phyloP scores from a whole-genome alignment of 73 alveolate genomes.

The Blepharisma japonicum region DNA sequence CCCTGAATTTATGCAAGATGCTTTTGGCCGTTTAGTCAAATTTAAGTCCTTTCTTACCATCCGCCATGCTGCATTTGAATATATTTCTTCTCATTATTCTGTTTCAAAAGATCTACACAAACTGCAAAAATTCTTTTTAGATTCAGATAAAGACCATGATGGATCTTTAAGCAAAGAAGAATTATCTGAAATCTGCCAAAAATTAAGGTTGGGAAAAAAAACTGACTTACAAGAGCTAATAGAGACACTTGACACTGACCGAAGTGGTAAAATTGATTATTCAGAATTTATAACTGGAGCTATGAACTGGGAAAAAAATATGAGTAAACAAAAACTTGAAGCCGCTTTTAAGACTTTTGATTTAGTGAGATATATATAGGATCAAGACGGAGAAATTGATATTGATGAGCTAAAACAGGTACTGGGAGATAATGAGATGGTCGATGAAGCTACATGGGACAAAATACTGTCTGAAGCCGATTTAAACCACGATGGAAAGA shows the following conservation, averaged over 20 bases:
- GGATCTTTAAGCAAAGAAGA: background rate
- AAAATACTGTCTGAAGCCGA: too few species aligned
- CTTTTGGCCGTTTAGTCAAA: background rate
- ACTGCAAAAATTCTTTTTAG: background rate
- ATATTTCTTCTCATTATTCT: background rate
- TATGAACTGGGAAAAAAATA: background rate
- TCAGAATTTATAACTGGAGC: conserved; percentile 6
- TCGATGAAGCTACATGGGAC: too few species aligned
- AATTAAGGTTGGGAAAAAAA: background rate
- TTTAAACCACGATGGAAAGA: too few species aligned
- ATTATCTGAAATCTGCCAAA: background rate
- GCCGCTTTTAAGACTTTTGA: too few species aligned
- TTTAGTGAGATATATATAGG: too few species aligned
- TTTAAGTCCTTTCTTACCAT: background rate
- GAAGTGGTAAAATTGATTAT: background rate
- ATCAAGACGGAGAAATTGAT: too few species aligned
- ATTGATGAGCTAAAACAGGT: too few species aligned
- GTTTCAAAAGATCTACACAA: background rate
- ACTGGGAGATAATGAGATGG: too few species aligned
- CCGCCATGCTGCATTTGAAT: conserved; percentile 1
- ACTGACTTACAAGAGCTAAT: background rate
- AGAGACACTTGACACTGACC: background rate
- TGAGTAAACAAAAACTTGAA: too few species aligned
- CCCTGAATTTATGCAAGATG: background rate
- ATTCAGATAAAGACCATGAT: background rate